These are phyloP conservation scores for Malania oleifera DNA, from an alignment of 164 flowering plant genomes.

Conservation along the genomic window DNA sequence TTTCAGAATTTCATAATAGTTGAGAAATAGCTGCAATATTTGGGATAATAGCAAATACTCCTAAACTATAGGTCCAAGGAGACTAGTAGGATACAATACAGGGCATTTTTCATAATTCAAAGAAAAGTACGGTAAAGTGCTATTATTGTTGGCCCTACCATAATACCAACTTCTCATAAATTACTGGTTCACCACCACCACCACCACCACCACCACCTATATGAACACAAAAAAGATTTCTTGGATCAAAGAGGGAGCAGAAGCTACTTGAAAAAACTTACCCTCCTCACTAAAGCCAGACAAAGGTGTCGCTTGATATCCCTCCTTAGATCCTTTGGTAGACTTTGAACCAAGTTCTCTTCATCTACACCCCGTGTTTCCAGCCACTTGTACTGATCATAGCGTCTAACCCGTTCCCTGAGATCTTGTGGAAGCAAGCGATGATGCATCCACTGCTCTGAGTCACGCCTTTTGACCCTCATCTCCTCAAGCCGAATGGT, in stretches of 20 bases:
- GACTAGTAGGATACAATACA: no score
- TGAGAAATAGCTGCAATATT: no score
- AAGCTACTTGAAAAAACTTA: constrained; percentile 21
- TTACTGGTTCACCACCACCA: no score
- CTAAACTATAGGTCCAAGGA: no score
- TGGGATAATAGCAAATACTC: no score
- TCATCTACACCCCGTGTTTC: constrained; percentile 99
- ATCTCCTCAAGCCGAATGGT: constrained; percentile 96
- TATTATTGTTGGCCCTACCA: neutral
- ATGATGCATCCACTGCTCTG: constrained; percentile 99
- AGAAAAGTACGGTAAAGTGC: no score
- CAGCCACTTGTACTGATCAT: constrained; percentile 98
- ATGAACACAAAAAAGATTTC: neutral
- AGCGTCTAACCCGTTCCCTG: constrained; percentile 90
- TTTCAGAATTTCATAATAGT: no score
- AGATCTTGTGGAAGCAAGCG: constrained; percentile 95
- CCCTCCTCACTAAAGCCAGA: constrained; percentile 91
- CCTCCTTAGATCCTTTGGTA: constrained; percentile 96
- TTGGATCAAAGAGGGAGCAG: neutral
- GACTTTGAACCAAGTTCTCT: constrained; percentile 76
- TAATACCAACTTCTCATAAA: no score
- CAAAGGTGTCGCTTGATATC: constrained; percentile 98
- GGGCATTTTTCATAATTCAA: no score
- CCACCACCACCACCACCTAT: neutral
- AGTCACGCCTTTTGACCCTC: constrained; percentile 98